Percentiles rank a stretch among this genome's conserved stretches.
These are phyloP conservation scores for Suhomyces sp. DNA, from an alignment of 805 yeast species.

Conservation along the genomic window DNA sequence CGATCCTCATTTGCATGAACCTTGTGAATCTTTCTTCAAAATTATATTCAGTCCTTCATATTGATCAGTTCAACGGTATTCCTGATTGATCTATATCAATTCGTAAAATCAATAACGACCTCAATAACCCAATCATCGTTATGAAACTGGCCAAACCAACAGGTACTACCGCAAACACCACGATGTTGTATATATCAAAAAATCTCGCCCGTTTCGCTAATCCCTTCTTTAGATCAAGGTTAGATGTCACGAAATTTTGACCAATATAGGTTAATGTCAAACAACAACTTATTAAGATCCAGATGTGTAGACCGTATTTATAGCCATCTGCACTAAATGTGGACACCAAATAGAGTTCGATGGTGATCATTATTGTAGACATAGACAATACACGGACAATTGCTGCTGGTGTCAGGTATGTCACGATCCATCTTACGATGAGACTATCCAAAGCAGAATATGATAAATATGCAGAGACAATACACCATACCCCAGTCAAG, in stretches of 20 bases:
- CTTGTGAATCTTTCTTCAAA: too few relatives aligned
- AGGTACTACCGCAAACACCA: slow-evolving; percentile 97
- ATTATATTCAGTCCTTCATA: too few relatives aligned
- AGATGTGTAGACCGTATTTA: slow-evolving; percentile 76
- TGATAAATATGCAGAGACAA: slow-evolving; percentile 81
- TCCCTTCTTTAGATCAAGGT: slow-evolving; percentile 51
- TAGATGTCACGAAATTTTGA: slow-evolving; percentile 86
- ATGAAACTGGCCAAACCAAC: slow-evolving; percentile 92
- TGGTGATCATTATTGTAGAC: slow-evolving; percentile 68
- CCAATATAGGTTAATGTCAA: slow-evolving; percentile 76
- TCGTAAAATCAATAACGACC: slow-evolving; percentile 73
- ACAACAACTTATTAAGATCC: slow-evolving; percentile 88
- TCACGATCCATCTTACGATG: slow-evolving; percentile 92
- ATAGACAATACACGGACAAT: slow-evolving; percentile 82
- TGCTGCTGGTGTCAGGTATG: slow-evolving; percentile 84
- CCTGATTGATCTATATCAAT: slow-evolving; percentile 47
- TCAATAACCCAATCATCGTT: slow-evolving; percentile 80
- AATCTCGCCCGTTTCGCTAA: slow-evolving; percentile 54
- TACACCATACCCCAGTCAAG: slow-evolving; percentile 88
- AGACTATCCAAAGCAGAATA: slow-evolving; percentile 84
- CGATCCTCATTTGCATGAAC: too few relatives aligned
- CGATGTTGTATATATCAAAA: slow-evolving; percentile 83
- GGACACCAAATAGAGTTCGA: slow-evolving; percentile 66
- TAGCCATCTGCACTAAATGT: slow-evolving; percentile 66
- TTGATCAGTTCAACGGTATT: too few relatives aligned